Evolutionary conservation across 345 rosid species (phyloP), one percentile per base, ranked within the genome.

Genomic region (Pugionium cornutum): DNA sequence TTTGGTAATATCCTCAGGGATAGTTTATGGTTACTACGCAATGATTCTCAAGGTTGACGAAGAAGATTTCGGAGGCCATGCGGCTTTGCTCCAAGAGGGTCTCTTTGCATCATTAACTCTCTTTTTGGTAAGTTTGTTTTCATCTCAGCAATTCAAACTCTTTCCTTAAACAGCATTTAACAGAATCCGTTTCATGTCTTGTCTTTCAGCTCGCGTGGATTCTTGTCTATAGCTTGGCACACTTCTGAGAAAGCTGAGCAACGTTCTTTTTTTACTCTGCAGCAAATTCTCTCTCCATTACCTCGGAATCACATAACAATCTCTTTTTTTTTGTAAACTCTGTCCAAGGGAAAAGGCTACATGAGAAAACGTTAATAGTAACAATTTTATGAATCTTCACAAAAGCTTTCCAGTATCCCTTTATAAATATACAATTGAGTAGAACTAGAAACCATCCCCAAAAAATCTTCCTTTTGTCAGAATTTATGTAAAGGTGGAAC

Each of bases 1-100:
- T 79, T 77, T 90, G 66, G 72, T 71, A 43, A 58, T 90, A 64
- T 86, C 97, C 10, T 79, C 99, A 1, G 95, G 83, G 58, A 83
- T 94, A 1, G 54, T 94, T 44, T 90, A 94, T 44, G 85, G 90
- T 6, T 90, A 88, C 78, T 94, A 94, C 4, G 2, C 34, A 32
- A 69, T 90, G 88, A 75, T 90, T 63, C 78, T 90, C 61, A 90
- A 88, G 85, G 55, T 94, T 27, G 97, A 88, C 33, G 99, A 94
- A 82, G 97, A 90, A 78, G 96, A 90, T 28, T 88, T 79, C 58
- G 99, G 99, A 5, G 97, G 99, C 52, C 99, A 94, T 43, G 89
- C 85, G 66, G 81, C 89, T 25, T 91, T 92, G 40, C 98, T 92
- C 65, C 99, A 91, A 78, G 92, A 94, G 77, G 97, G 99, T 10